These are phyloP conservation scores for Oryza glumipatula DNA, from an alignment of 176 grass and related monocot genomes.

Conservation along the genomic window DNA sequence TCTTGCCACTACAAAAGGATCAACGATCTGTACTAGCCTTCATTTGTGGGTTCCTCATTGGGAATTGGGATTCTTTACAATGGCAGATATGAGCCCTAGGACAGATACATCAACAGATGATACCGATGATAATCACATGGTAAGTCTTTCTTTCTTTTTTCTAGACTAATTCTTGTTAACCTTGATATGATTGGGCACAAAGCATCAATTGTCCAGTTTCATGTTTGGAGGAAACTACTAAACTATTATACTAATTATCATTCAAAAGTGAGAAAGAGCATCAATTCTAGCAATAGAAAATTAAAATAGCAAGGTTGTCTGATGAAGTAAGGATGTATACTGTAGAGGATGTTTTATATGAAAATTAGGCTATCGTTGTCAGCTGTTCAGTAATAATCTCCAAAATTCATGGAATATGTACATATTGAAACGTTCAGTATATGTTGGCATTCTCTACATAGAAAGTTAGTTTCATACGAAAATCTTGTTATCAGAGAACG, in stretches of 20 bases:
- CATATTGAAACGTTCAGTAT: not conserved
- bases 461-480: not conserved
- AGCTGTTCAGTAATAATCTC: not conserved
- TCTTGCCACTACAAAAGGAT: constrained; percentile 31
- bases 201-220: constrained; percentile 25
- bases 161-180: not conserved
- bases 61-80: constrained; percentile 45
- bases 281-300: constrained; percentile 8
- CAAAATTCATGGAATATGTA: not conserved
- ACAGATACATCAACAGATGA: constrained; percentile 97
- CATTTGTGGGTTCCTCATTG: constrained; percentile 22
- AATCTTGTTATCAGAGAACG: not conserved
- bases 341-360: constrained; percentile 24
- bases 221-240: constrained; percentile 18
- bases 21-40: constrained; percentile 8
- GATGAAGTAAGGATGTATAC: not conserved
- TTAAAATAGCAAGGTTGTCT: not conserved
- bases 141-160: constrained; percentile 31
- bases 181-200: not conserved
- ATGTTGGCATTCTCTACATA: not conserved
- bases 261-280: constrained; percentile 1
- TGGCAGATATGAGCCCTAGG: constrained; percentile 92
- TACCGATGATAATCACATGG: constrained; percentile 69
- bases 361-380: not conserved
- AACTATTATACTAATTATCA: constrained; percentile 15